A percentile compares a stretch with the other conserved stretches of the same genome.
phyloP scores from a whole-genome alignment of 116 monocot species.

The Iris pallida region DNA sequence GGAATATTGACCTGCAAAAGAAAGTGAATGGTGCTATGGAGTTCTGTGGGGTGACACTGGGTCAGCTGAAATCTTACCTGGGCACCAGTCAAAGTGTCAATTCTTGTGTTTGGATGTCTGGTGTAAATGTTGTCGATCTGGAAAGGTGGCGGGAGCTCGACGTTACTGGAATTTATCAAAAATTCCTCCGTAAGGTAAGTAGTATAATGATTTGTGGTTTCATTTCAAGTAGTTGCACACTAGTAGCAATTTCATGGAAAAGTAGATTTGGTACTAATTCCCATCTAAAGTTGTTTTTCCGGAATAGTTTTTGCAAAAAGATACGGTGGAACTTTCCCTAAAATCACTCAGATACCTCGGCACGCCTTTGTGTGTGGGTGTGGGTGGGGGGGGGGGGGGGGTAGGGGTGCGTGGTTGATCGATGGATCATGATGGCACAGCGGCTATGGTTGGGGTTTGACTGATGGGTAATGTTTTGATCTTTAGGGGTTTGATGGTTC shows the following conservation, averaged over 20 bases:
- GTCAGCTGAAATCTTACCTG: conserved; percentile 63
- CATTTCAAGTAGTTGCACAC: not conserved
- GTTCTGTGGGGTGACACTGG: conserved; percentile 64
- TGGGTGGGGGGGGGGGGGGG: too few relatives aligned
- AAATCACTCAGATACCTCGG: not conserved
- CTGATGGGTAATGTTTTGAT: too few relatives aligned
- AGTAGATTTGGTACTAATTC: not conserved
- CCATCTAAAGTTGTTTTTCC: not conserved
- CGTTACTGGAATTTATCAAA: conserved; percentile 43
- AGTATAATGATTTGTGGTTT: not conserved
- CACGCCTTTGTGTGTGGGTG: too few relatives aligned
- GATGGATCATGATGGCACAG: too few relatives aligned
- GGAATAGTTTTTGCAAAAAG: not conserved
- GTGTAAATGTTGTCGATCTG: conserved; percentile 78
- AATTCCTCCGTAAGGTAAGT: conserved; percentile 54
- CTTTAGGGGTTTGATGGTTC: too few relatives aligned
- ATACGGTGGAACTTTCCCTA: not conserved
- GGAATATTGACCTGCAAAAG: conserved; percentile 76
- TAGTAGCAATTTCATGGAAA: not conserved
- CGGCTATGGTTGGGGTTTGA: too few relatives aligned
- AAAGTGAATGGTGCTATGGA: conserved; percentile 84
- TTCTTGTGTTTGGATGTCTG: conserved; percentile 85
- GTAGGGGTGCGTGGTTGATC: too few relatives aligned
- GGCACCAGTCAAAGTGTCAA: conserved; percentile 36
- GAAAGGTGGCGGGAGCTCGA: conserved; percentile 81